Percentiles rank a stretch among this genome's conserved stretches.
Evolutionary conservation across 495 filamentous ascomycete species (phyloP).

Genomic region (Xylaria nigripes): DNA sequence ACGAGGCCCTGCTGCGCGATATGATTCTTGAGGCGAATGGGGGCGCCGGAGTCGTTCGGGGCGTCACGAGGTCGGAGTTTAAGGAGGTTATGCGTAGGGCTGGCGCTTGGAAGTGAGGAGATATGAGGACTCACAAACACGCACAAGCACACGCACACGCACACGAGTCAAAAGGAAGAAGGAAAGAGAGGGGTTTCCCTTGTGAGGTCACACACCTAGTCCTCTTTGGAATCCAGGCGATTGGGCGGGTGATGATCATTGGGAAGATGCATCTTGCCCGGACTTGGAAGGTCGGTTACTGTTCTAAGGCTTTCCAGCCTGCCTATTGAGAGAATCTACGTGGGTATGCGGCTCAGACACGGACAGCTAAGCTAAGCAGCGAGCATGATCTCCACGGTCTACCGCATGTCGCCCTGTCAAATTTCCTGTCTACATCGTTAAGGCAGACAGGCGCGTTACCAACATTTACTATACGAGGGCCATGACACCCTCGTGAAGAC

Average conservation of each 20-base stretch:
- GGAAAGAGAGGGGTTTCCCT: neutral
- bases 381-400: too few species aligned
- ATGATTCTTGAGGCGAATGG: slow-evolving; percentile 94
- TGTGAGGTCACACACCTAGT: neutral
- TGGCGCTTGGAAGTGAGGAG: slow-evolving; percentile 59
- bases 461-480: neutral
- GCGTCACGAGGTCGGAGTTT: slow-evolving; percentile 73
- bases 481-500: neutral
- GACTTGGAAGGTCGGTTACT: too few species aligned
- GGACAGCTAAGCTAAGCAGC: too few species aligned
- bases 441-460: neutral
- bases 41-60: slow-evolving; percentile 58
- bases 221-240: too few species aligned
- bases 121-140: too few species aligned
- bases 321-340: too few species aligned
- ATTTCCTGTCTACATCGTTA: neutral
- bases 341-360: too few species aligned
- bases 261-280: neutral
- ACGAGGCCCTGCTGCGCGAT: slow-evolving; percentile 72
- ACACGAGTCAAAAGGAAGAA: neutral
- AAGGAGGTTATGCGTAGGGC: slow-evolving; percentile 77
- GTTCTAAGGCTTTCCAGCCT: too few species aligned
- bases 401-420: neutral
- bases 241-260: neutral
- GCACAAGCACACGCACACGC: too few species aligned